Evolutionary conservation across 352 stramenopile genomes (phyloP).

Genomic region (Salisapilia sapeloensis): DNA sequence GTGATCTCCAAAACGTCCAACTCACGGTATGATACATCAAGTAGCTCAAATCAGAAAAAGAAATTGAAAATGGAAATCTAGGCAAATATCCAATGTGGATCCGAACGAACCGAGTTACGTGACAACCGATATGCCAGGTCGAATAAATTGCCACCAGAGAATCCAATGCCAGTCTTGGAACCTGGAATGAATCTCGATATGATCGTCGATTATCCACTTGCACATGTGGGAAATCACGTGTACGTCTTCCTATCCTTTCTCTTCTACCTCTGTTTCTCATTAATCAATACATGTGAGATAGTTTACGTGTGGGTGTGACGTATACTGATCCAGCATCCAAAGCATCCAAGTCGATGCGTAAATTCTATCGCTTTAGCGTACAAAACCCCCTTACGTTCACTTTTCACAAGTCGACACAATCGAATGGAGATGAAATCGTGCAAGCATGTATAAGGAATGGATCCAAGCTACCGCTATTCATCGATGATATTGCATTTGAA

Average conservation of each 20-base stretch:
- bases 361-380: slow-evolving; percentile 85
- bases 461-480: slow-evolving; percentile 58
- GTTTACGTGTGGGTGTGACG: slow-evolving; percentile 54
- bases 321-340: slow-evolving; percentile 59
- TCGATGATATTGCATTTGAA: slow-evolving; percentile 71
- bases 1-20: slow-evolving; percentile 53
- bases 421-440: slow-evolving; percentile 31
- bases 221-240: slow-evolving; percentile 78
- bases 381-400: slow-evolving; percentile 79
- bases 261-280: background rate
- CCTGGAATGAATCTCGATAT: slow-evolving; percentile 76
- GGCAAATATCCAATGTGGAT: slow-evolving; percentile 77
- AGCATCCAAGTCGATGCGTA: slow-evolving; percentile 75
- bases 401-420: slow-evolving; percentile 52
- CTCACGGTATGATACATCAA: slow-evolving; percentile 17
- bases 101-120: slow-evolving; percentile 59
- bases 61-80: slow-evolving; percentile 5
- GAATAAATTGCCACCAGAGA: slow-evolving; percentile 44
- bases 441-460: slow-evolving; percentile 75
- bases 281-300: slow-evolving; percentile 1
- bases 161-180: slow-evolving; percentile 52
- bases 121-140: slow-evolving; percentile 60
- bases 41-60: too few species aligned
- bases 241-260: slow-evolving; percentile 4
- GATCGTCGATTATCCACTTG: slow-evolving; percentile 83